These are phyloP conservation scores for Piromyces sp. DNA, from an alignment of 192 early-diverging fungal genomes.

Conservation along the genomic window DNA sequence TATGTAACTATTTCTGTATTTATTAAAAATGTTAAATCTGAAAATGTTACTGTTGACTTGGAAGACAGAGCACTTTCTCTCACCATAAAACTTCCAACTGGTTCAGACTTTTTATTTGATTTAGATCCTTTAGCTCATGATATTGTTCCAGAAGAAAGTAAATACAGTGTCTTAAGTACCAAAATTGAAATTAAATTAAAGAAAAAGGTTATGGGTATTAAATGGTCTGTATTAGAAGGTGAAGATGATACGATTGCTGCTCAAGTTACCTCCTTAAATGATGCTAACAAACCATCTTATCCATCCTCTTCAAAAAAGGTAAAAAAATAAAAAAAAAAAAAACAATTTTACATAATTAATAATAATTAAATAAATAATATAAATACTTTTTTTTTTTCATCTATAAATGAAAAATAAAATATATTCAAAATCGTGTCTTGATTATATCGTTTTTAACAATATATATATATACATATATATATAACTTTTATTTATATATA, in stretches of 20 bases:
- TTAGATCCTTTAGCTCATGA: constrained; percentile 71
- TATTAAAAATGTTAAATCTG: constrained; percentile 68
- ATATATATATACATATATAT: no score
- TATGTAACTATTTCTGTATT: constrained; percentile 77
- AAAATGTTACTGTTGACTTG: constrained; percentile 51
- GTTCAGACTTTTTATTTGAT: constrained; percentile 76
- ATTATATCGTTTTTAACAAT: no score
- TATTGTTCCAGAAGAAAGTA: constrained; percentile 51
- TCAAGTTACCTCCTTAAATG: constrained; percentile 18
- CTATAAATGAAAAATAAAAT: no score
- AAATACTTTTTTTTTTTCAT: no score
- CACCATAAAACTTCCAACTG: constrained; percentile 61
- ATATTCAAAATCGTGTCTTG: no score
- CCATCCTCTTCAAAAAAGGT: constrained; percentile 13
- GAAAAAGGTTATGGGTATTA: constrained; percentile 54
- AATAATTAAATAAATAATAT: no score
- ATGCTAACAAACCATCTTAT: constrained; percentile 20
- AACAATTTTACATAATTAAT: no score
- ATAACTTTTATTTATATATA: no score
- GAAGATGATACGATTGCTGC: constrained; percentile 24
- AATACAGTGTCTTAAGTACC: constrained; percentile 67
- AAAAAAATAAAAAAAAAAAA: neutral
- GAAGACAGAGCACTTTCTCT: constrained; percentile 45
- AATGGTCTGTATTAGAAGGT: constrained; percentile 75
- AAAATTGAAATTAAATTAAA: constrained; percentile 83